phyloP scores from a whole-genome alignment of 139 green algal species.

The Ostreobium quekettii region DNA sequence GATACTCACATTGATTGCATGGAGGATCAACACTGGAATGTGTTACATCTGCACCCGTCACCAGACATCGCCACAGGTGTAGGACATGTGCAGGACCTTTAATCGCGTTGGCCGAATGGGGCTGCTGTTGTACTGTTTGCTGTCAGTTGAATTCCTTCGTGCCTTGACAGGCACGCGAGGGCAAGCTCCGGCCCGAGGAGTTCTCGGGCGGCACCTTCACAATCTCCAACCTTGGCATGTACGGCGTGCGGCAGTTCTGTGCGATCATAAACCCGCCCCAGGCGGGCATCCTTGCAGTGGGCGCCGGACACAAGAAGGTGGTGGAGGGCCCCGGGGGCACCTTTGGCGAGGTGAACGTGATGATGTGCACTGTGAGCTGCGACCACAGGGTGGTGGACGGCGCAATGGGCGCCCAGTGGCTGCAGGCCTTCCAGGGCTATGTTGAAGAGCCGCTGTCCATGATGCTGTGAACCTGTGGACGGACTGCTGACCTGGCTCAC shows the following conservation, averaged over 20 bases:
- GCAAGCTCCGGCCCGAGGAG: constrained; percentile 81
- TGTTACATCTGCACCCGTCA: no score
- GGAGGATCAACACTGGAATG: no score
- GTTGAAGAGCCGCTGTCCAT: constrained; percentile 87
- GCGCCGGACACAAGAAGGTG: constrained; percentile 46
- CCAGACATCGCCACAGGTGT: no score
- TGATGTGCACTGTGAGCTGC: constrained; percentile 81
- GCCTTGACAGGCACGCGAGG: constrained; percentile 66
- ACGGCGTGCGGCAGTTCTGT: constrained; percentile 78
- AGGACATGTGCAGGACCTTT: no score
- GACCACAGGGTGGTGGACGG: constrained; percentile 97
- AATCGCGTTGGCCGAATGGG: no score
- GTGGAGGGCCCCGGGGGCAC: constrained; percentile 24
- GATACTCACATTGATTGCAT: no score
- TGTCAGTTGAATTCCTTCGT: no score
- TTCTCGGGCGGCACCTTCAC: constrained; percentile 86
- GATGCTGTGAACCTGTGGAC: constrained; percentile 85
- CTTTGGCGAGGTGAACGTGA: constrained; percentile 22
- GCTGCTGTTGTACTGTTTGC: no score
- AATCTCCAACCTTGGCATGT: constrained; percentile 94
- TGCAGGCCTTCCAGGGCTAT: constrained; percentile 83
- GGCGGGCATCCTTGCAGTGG: constrained; percentile 70
- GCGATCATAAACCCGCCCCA: constrained; percentile 96
- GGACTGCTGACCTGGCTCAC: no score
- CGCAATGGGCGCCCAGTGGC: constrained; percentile 90